phyloP scores from a whole-genome alignment of 1,284 basidiomycete species.

The Heimioporus punctisporus region DNA sequence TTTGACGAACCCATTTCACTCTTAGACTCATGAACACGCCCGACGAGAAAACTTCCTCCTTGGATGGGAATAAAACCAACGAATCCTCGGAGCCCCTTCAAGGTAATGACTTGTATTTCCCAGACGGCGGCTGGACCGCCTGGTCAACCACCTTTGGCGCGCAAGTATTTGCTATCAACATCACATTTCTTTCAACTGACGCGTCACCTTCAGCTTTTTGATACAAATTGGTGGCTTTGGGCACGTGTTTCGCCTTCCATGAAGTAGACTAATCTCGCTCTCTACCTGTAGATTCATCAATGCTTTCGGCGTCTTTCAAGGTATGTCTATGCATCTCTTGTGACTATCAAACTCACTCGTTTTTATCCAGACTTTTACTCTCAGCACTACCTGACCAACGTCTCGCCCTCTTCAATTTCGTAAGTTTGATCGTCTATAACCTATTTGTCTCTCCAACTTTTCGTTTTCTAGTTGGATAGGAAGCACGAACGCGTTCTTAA shows the following conservation, averaged over 20 bases:
- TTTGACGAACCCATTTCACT: background rate
- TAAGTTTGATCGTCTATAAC: slow-evolving; percentile 5
- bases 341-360: background rate
- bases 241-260: slow-evolving; percentile 15
- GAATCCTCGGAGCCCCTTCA: background rate
- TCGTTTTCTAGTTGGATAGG: slow-evolving; percentile 48
- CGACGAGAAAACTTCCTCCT: background rate
- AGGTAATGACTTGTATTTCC: slow-evolving; percentile 6
- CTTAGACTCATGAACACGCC: slow-evolving; percentile 6
- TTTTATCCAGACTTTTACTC: slow-evolving; percentile 34
- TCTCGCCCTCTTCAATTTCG: slow-evolving; percentile 39
- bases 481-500: slow-evolving; percentile 43
- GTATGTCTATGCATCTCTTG: slow-evolving; percentile 10
- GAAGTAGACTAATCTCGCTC: background rate
- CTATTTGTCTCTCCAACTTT: background rate
- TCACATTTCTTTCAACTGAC: slow-evolving; percentile 1
- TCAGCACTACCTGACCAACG: slow-evolving; percentile 34
- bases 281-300: slow-evolving; percentile 31
- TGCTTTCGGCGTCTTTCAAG: slow-evolving; percentile 47
- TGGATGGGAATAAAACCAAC: background rate
- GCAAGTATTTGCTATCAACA: slow-evolving; percentile 10
- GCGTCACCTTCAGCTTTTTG: slow-evolving; percentile 19
- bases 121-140: slow-evolving; percentile 29
- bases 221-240: slow-evolving; percentile 39
- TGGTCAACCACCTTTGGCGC: slow-evolving; percentile 30